Evolutionary conservation across 148 eudicot genomes (phyloP).

Genomic region (Pharnaceum exiguum): DNA sequence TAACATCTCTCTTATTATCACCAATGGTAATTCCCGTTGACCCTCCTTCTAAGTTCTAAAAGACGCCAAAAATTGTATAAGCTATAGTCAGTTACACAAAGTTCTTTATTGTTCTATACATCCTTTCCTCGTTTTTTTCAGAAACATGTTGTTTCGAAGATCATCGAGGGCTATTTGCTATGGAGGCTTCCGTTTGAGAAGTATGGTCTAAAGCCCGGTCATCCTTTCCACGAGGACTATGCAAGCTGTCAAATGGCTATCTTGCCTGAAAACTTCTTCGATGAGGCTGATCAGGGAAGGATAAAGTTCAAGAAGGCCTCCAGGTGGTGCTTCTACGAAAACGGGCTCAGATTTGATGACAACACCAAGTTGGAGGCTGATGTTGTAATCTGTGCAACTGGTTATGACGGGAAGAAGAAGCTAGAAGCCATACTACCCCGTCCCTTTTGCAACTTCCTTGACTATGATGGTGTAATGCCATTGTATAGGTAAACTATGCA

Average conservation of each 20-base stretch:
- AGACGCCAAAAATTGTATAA: background rate
- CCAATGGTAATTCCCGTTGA: conserved; percentile 62
- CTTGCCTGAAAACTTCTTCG: conserved; percentile 76
- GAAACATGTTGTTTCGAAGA: conserved; percentile 52
- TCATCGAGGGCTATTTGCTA: conserved; percentile 65
- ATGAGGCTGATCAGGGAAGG: conserved; percentile 64
- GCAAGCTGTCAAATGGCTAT: conserved; percentile 98
- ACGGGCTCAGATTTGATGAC: conserved; percentile 72
- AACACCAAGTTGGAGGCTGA: conserved; percentile 62
- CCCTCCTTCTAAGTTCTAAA: too few relatives aligned
- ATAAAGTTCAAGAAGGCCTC: conserved; percentile 58
- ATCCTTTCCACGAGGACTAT: conserved; percentile 86
- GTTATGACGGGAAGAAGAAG: conserved; percentile 80
- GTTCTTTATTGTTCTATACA: background rate
- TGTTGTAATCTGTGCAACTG: conserved; percentile 80
- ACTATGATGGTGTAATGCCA: conserved; percentile 77
- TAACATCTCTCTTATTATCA: conserved; percentile 46
- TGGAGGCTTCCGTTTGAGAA: conserved; percentile 70
- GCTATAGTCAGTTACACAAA: background rate
- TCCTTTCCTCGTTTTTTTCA: conserved; percentile 15
- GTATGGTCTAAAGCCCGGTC: conserved; percentile 77
- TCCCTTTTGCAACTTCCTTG: conserved; percentile 62
- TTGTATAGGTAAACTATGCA: conserved; percentile 59
- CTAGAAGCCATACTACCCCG: conserved; percentile 60
- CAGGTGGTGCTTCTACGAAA: conserved; percentile 77